These are phyloP conservation scores for Russula lepida DNA, from an alignment of 768 basidiomycete species.

Conservation along the genomic window DNA sequence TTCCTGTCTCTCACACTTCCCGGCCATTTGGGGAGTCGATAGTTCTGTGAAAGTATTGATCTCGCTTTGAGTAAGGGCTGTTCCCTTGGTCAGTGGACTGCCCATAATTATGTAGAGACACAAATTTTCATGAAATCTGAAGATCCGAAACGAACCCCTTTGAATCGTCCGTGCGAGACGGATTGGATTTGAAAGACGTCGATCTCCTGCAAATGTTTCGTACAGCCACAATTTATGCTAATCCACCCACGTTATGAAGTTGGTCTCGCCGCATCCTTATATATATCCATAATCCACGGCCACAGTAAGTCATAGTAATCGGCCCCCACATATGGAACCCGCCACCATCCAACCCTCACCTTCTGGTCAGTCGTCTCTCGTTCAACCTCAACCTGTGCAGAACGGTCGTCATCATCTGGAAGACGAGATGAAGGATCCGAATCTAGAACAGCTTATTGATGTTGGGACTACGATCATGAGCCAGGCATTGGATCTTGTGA, in stretches of 20 bases:
- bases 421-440: conserved; percentile 22
- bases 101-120: conserved; percentile 80
- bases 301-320: neutral
- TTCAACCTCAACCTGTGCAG: conserved; percentile 4
- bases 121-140: conserved; percentile 25
- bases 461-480: conserved; percentile 60
- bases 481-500: conserved; percentile 68
- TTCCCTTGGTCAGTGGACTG: conserved; percentile 36
- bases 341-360: neutral
- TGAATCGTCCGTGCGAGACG: neutral
- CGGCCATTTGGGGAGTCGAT: conserved; percentile 27
- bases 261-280: neutral
- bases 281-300: neutral
- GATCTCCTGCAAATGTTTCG: neutral
- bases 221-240: neutral
- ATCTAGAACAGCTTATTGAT: conserved; percentile 46
- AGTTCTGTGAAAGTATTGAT: conserved; percentile 54
- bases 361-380: neutral
- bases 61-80: conserved; percentile 24
- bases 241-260: neutral
- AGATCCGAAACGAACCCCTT: neutral
- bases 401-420: neutral
- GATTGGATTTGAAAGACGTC: neutral
- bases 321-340: neutral
- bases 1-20: conserved; percentile 68